These are phyloP conservation scores for Leccinum brunneo-olivaceum DNA, from an alignment of 1,284 basidiomycete species.

Conservation along the genomic window DNA sequence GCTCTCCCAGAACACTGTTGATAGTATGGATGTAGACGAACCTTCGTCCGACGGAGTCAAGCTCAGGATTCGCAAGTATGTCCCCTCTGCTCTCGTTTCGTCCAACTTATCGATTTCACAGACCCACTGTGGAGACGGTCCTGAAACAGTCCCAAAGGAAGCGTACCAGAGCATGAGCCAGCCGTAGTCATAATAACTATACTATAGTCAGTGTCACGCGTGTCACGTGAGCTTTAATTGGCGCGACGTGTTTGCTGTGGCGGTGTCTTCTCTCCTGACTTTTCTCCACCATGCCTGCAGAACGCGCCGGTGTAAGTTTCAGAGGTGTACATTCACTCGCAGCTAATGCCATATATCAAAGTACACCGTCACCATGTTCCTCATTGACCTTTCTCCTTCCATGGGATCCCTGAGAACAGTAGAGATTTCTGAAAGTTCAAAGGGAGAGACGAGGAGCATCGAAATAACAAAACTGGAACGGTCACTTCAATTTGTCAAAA, in stretches of 20 bases:
- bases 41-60: conserved; percentile 30
- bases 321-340: neutral
- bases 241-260: conserved; percentile 24
- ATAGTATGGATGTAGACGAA: conserved; percentile 49
- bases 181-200: too few relatives aligned
- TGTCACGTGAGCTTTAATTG: conserved; percentile 23
- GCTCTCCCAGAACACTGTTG: conserved; percentile 21
- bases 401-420: conserved; percentile 66
- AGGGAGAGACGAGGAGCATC: conserved; percentile 43
- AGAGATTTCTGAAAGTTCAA: conserved; percentile 47
- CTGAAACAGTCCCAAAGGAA: conserved; percentile 36
- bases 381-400: conserved; percentile 80
- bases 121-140: conserved; percentile 29
- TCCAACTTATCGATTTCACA: conserved; percentile 1
- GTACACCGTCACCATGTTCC: conserved; percentile 82
- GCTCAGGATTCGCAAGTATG: conserved; percentile 50
- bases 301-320: conserved; percentile 63
- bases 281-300: conserved; percentile 51
- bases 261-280: conserved; percentile 13
- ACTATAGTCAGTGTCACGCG: conserved; percentile 16
- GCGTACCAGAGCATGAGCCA: conserved; percentile 35
- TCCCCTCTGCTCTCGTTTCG: conserved; percentile 9
- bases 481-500: conserved; percentile 78
- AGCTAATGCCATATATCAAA: conserved; percentile 24
- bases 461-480: conserved; percentile 76